Evolutionary conservation across 2,329 filamentous ascomycete genomes (phyloP).

Genomic region (Nothophaeocryptopus gaeumannii): DNA sequence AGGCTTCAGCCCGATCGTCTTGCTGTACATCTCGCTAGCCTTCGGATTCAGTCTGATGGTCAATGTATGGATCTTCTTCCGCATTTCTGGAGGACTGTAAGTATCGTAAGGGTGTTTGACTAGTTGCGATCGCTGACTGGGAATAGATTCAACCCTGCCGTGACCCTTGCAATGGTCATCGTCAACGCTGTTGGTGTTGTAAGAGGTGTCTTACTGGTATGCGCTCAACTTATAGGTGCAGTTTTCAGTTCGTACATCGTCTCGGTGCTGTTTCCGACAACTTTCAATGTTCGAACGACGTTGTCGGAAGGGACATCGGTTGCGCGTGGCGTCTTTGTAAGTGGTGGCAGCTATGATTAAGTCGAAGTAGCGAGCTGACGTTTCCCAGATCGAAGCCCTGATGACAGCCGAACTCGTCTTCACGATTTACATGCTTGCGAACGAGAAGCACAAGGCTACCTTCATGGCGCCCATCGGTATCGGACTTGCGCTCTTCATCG

Average conservation of each 20-base stretch:
- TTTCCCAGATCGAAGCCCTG: slow-evolving; percentile 37
- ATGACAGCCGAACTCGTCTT: slow-evolving; percentile 42
- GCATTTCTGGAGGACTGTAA: slow-evolving; percentile 37
- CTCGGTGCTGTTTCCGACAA: slow-evolving; percentile 37
- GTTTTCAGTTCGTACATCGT: slow-evolving; percentile 38
- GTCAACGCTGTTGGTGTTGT: slow-evolving; percentile 36
- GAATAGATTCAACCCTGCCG: slow-evolving; percentile 35
- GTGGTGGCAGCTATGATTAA: not conserved
- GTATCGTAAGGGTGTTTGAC: not conserved
- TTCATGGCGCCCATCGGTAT: slow-evolving; percentile 49
- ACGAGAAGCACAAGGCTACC: slow-evolving; percentile 43
- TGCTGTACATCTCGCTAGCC: slow-evolving; percentile 41
- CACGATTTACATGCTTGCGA: slow-evolving; percentile 42
- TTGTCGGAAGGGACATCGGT: slow-evolving; percentile 36
- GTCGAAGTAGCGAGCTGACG: not conserved
- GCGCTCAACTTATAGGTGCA: slow-evolving; percentile 39
- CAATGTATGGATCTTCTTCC: slow-evolving; percentile 43
- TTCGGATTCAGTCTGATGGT: slow-evolving; percentile 44
- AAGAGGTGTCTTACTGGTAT: slow-evolving; percentile 35
- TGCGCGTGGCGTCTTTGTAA: slow-evolving; percentile 38
- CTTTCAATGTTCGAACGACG: slow-evolving; percentile 36
- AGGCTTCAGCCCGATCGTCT: slow-evolving; percentile 32
- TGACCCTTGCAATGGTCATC: slow-evolving; percentile 32
- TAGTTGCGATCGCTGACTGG: too few relatives aligned
- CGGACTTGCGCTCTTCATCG: slow-evolving; percentile 49